These are phyloP conservation scores for Scheffersomyces segobiensis DNA, from an alignment of 1,139 yeast genomes.

Conservation along the genomic window DNA sequence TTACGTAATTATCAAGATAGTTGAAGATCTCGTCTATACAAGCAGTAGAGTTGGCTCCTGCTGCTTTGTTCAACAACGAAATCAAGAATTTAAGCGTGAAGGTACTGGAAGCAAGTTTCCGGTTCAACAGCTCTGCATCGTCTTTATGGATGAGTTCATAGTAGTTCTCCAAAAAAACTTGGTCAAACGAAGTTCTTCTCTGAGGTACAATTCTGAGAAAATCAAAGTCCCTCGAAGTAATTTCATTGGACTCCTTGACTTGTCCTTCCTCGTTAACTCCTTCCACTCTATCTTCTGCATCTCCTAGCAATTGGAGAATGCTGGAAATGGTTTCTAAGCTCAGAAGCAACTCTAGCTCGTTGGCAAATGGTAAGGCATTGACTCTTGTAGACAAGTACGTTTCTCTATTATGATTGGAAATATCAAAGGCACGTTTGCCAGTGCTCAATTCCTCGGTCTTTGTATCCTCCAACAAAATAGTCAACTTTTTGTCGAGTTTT, in stretches of 20 bases:
- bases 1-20: conserved; percentile 16
- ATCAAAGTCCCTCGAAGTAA: conserved; percentile 5
- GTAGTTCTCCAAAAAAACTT: conserved; percentile 25
- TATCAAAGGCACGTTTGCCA: conserved; percentile 10
- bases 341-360: conserved; percentile 57
- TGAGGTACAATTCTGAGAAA: conserved; percentile 17
- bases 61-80: conserved; percentile 64
- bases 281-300: conserved; percentile 14
- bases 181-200: conserved; percentile 29
- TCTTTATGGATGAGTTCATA: conserved; percentile 43
- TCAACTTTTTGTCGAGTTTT: conserved; percentile 81
- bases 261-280: conserved; percentile 5
- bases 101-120: conserved; percentile 33
- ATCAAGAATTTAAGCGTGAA: conserved; percentile 45
- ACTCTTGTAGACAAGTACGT: conserved; percentile 70
- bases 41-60: conserved; percentile 47
- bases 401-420: conserved; percentile 65
- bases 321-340: conserved; percentile 57
- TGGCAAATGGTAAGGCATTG: conserved; percentile 75
- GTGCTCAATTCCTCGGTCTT: conserved; percentile 5
- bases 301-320: conserved; percentile 45
- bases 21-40: conserved; percentile 59
- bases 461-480: conserved; percentile 20
- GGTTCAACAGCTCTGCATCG: conserved; percentile 41
- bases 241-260: conserved; percentile 2